These are phyloP conservation scores for Ceratobasidium theobromae DNA, from an alignment of 1,284 basidiomycete species.

Conservation along the genomic window DNA sequence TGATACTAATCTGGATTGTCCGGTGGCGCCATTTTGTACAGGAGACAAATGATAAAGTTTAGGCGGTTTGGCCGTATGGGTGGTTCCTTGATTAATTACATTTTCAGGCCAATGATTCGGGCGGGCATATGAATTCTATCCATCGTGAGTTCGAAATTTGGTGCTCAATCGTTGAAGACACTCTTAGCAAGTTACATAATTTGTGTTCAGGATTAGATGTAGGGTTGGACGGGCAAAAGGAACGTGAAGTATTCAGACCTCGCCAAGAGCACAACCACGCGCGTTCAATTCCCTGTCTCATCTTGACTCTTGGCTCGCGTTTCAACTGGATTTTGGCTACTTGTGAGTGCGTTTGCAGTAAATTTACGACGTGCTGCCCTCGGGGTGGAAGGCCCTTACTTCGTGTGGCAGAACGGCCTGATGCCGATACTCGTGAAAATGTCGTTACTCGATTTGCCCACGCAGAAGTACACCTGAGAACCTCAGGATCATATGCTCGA, in stretches of 20 bases:
- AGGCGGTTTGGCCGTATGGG: conserved; percentile 7
- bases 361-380: too few species aligned
- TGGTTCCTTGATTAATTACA: conserved; percentile 17
- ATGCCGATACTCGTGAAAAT: too few species aligned
- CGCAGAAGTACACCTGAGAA: conserved; percentile 50
- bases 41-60: too few species aligned
- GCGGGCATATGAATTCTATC: conserved; percentile 23
- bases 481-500: conserved; percentile 58
- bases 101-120: conserved; percentile 13
- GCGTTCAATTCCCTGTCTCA: neutral
- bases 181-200: neutral
- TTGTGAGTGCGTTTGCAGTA: conserved; percentile 49
- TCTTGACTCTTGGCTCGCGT: neutral
- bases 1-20: too few species aligned
- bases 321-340: conserved; percentile 60
- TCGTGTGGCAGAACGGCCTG: conserved; percentile 53
- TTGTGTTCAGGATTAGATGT: conserved; percentile 4
- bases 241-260: conserved; percentile 50
- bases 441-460: conserved; percentile 50
- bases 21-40: conserved; percentile 20
- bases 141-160: neutral
- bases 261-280: conserved; percentile 52
- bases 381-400: too few species aligned
- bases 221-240: conserved; percentile 16
- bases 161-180: neutral